Conservation (phyloP, 257 asterid species). For the Rhazya stricta region DNA sequence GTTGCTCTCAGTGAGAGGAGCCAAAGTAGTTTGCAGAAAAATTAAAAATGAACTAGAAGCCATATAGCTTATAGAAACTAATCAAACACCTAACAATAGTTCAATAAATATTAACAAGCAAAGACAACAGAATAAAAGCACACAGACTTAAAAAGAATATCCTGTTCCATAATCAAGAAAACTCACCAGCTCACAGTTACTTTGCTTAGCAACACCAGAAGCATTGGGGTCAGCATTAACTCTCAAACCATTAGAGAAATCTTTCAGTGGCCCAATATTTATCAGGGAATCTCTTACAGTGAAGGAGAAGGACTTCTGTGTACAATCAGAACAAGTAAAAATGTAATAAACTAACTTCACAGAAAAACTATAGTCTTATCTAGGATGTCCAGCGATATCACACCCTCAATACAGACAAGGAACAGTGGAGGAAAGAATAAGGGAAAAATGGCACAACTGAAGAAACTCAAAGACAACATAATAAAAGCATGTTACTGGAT, state of each 20-base stretch:
- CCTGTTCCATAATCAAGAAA: neutral
- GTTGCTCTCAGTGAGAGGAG: neutral
- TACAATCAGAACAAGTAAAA: slow-evolving; percentile 26
- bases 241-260: slow-evolving; percentile 87
- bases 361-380: neutral
- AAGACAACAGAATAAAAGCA: slow-evolving; percentile 12
- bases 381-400: neutral
- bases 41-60: slow-evolving; percentile 10
- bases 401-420: neutral
- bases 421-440: neutral
- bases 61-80: slow-evolving; percentile 5
- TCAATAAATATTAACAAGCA: slow-evolving; percentile 12
- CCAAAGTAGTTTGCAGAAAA: neutral
- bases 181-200: slow-evolving; percentile 92
- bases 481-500: no score
- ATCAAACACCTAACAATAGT: slow-evolving; percentile 5
- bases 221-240: slow-evolving; percentile 80
- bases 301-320: slow-evolving; percentile 84
- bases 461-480: no score
- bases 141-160: neutral
- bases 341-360: neutral
- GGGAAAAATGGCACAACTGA: no score
- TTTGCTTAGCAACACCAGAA: slow-evolving; percentile 79
- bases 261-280: slow-evolving; percentile 91
- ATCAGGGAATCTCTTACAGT: slow-evolving; percentile 89